Conservation (phyloP, 495 filamentous ascomycete species). For the Talaromyces borbonicus region DNA sequence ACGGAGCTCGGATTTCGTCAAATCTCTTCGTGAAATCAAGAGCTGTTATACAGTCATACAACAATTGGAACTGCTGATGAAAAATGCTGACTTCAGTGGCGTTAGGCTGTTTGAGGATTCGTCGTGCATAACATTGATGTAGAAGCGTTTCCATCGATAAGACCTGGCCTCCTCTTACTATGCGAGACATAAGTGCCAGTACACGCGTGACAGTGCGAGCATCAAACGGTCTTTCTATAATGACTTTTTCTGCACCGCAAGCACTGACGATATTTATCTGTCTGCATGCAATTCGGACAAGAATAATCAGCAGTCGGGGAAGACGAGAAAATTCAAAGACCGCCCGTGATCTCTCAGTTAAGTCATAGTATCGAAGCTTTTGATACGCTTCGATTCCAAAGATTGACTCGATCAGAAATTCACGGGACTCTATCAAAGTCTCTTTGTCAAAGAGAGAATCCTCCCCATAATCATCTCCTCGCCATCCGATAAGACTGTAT, state of each 20-base stretch:
- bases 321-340: slow-evolving; percentile 6
- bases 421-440: background rate
- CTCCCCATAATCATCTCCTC: background rate
- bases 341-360: background rate
- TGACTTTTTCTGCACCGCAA: background rate
- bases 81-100: slow-evolving; percentile 2
- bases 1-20: slow-evolving; percentile 3
- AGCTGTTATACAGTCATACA: slow-evolving; percentile 6
- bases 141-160: slow-evolving; percentile 3
- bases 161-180: background rate
- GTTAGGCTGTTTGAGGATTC: slow-evolving; percentile 2
- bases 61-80: background rate
- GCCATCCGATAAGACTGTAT: slow-evolving; percentile 6
- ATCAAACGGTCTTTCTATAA: slow-evolving; percentile 6
- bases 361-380: background rate
- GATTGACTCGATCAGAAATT: slow-evolving; percentile 5
- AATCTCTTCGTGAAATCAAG: slow-evolving; percentile 3
- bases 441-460: slow-evolving; percentile 2
- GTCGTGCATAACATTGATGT: slow-evolving; percentile 3
- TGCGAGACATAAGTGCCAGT: background rate
- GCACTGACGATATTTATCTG: slow-evolving; percentile 6
- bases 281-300: slow-evolving; percentile 6
- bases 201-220: background rate
- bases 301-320: slow-evolving; percentile 3
- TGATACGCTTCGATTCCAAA: slow-evolving; percentile 3